Evolutionary conservation across 179 eudicot genomes (phyloP), one percentile per base, ranked within the genome.

Genomic region (Silene vulgaris): DNA sequence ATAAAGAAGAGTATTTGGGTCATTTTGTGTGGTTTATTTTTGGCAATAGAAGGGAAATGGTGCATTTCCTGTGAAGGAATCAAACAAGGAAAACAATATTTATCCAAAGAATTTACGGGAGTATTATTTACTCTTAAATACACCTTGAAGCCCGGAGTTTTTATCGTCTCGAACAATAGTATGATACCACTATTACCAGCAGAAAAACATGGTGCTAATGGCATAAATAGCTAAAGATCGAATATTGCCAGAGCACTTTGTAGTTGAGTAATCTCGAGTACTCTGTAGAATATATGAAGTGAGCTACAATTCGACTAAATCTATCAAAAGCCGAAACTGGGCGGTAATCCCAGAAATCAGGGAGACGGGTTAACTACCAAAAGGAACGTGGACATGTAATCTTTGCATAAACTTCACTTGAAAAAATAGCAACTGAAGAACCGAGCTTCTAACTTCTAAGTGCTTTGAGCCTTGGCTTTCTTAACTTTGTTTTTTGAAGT

Each of bases 401-500:
- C 48, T 68, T 20, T 19, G 56, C 50, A 67, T 23, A n/a, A 17
- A n/a, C 71, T 37, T 67, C 73, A 4, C 57, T 56, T 45, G 73
- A 43, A 45, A 43, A 21, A 21, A 45, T 6, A 2, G 59, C 63
- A 65, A 19, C 65, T 77, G 3, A 29, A 74, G 54, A 0, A 21
- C 35, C 35, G 20, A 72, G 72, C 35, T 12, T 52, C 48, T 75
- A 23, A 23, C 1, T n/a, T n/a, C n/a, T 23, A 82, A 26, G 76
- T 76, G 59, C 75, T 78, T 79, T 86, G 84, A 67, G 82, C 83
- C 77, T 68, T 74, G 9, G 80, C 80, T 79, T 76, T 79, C 82
- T 80, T 92, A 76, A 81, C 88, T 84, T 90, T 95, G 84, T 71
- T 86, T 79, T 90, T 91, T 0, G 81, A 79, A n/a, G 75, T 81